Percentiles rank a stretch among this genome's conserved stretches.
These are phyloP conservation scores for Debaryomycetaceae sp. DNA, from an alignment of 1,139 yeast genomes.

Conservation along the genomic window DNA sequence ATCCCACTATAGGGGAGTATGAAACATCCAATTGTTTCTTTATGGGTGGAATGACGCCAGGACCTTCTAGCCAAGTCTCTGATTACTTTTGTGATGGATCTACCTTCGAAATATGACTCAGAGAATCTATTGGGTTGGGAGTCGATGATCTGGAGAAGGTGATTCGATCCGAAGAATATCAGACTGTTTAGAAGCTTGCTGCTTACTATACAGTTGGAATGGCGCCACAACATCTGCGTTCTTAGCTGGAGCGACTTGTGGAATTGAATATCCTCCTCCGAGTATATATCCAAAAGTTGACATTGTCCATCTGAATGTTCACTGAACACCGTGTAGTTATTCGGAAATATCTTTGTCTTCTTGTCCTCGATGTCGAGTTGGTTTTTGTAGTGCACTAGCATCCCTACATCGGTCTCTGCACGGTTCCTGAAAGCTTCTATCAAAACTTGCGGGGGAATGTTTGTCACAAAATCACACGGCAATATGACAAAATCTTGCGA, in stretches of 20 bases:
- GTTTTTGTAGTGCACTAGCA: slow-evolving; percentile 71
- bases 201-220: slow-evolving; percentile 74
- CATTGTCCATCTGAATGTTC: slow-evolving; percentile 51
- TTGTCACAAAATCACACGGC: slow-evolving; percentile 93
- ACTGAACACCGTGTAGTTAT: slow-evolving; percentile 48
- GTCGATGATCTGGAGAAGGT: slow-evolving; percentile 40
- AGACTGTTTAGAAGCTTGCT: slow-evolving; percentile 73
- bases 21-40: slow-evolving; percentile 62
- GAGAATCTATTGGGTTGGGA: slow-evolving; percentile 29
- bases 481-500: slow-evolving; percentile 60
- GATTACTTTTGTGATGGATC: slow-evolving; percentile 65
- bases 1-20: slow-evolving; percentile 62
- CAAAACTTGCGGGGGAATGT: slow-evolving; percentile 84
- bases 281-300: slow-evolving; percentile 66
- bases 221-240: slow-evolving; percentile 87
- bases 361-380: slow-evolving; percentile 73
- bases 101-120: slow-evolving; percentile 35
- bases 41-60: slow-evolving; percentile 71
- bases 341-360: slow-evolving; percentile 53
- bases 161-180: slow-evolving; percentile 69
- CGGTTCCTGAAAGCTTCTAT: slow-evolving; percentile 80
- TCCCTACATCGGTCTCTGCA: slow-evolving; percentile 61
- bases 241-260: slow-evolving; percentile 72
- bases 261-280: slow-evolving; percentile 60
- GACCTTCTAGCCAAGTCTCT: slow-evolving; percentile 88